phyloP scores from a whole-genome alignment of 148 eudicot species.

The Drosera capensis region DNA sequence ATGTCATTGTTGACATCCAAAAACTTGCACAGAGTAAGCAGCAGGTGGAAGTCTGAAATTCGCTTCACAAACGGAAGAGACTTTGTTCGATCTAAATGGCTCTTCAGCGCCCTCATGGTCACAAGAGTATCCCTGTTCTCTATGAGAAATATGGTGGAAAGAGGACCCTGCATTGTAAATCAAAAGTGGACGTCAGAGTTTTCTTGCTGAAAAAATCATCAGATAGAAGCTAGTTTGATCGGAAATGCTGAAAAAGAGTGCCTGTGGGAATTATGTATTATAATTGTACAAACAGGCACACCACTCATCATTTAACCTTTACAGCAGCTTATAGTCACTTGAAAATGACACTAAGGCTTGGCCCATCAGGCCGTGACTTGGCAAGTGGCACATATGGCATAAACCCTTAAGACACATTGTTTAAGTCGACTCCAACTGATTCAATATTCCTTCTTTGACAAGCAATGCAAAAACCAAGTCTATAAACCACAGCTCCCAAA shows the following conservation, averaged over 20 bases:
- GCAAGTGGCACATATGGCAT: too few species aligned
- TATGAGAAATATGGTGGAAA: slow-evolving; percentile 58
- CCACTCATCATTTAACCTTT: too few species aligned
- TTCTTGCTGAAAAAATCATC: not conserved
- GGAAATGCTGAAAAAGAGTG: not conserved
- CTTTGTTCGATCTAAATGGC: slow-evolving; percentile 58
- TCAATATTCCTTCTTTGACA: too few species aligned
- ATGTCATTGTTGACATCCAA: slow-evolving; percentile 65
- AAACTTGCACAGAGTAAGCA: slow-evolving; percentile 45
- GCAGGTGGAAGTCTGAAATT: slow-evolving; percentile 84
- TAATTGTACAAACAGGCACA: too few species aligned
- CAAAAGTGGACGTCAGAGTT: not conserved
- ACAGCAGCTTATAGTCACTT: too few species aligned
- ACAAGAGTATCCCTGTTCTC: slow-evolving; percentile 65
- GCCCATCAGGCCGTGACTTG: too few species aligned
- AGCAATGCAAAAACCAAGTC: too few species aligned
- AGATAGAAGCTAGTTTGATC: not conserved
- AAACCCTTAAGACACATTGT: too few species aligned
- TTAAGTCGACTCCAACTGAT: too few species aligned
- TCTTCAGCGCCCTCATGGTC: slow-evolving; percentile 47
- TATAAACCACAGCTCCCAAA: too few species aligned
- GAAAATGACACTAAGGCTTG: too few species aligned
- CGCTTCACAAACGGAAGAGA: slow-evolving; percentile 61
- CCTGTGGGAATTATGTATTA: not conserved
- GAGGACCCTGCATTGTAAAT: slow-evolving; percentile 63